Evolutionary conservation across 2,329 filamentous ascomycete species (phyloP).

Genomic region (Colletotrichum incanum): DNA sequence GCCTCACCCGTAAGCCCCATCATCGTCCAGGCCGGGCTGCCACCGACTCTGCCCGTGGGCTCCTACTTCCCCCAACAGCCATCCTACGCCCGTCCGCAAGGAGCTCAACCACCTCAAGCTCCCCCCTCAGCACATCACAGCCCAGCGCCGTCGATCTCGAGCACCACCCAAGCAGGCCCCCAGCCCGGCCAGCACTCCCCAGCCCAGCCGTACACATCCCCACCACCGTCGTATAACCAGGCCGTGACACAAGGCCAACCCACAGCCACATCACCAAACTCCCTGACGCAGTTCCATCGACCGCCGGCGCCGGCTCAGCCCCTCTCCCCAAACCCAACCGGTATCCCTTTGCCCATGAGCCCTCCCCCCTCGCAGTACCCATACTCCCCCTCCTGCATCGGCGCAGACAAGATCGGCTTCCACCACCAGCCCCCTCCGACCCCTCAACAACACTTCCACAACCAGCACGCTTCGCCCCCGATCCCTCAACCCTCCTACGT

Average conservation of each 20-base stretch:
- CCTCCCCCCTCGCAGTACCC: conserved; percentile 22
- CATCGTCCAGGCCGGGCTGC: conserved; percentile 23
- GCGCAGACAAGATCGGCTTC: not conserved
- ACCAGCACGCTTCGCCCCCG: conserved; percentile 12
- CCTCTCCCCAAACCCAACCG: conserved; percentile 28
- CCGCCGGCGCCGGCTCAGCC: conserved; percentile 2
- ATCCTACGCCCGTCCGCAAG: conserved; percentile 23
- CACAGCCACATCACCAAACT: conserved; percentile 6
- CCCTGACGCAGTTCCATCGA: conserved; percentile 17
- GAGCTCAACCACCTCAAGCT: not conserved
- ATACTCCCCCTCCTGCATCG: conserved; percentile 25
- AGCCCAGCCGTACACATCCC: conserved; percentile 17
- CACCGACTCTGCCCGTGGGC: conserved; percentile 26
- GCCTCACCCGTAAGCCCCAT: conserved; percentile 18
- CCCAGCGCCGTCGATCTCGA: conserved; percentile 21
- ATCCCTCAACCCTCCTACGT: conserved; percentile 27
- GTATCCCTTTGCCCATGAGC: not conserved
- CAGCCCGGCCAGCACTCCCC: conserved; percentile 13
- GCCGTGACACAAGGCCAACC: not conserved
- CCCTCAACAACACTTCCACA: not conserved
- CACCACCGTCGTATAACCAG: conserved; percentile 37
- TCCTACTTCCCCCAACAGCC: conserved; percentile 40
- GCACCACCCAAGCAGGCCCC: not conserved
- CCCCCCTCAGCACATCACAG: conserved; percentile 14
- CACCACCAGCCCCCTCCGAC: not conserved